Evolutionary conservation across 2,329 filamentous ascomycete genomes (phyloP).

Genomic region (Trichophyton schoenleinii): DNA sequence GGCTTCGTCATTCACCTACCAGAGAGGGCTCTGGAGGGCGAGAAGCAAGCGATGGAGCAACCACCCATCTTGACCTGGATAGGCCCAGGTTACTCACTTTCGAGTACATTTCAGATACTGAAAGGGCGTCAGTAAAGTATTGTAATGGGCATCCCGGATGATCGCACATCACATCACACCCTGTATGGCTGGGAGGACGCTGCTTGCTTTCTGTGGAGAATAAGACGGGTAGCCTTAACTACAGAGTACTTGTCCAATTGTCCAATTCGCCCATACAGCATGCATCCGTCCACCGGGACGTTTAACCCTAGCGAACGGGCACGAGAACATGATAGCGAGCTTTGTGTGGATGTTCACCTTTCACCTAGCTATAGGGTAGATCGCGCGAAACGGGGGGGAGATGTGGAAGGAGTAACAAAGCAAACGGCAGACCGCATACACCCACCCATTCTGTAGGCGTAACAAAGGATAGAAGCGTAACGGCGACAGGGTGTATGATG

Average conservation of each 20-base stretch:
- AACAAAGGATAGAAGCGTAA: neutral
- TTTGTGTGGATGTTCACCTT: too few relatives aligned
- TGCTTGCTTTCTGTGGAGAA: neutral
- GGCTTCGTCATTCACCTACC: neutral
- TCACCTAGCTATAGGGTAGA: neutral
- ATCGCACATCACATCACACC: neutral
- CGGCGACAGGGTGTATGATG: neutral
- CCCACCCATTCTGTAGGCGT: neutral
- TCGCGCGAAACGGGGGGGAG: neutral
- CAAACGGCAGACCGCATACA: neutral
- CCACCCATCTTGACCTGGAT: neutral
- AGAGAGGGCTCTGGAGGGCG: neutral
- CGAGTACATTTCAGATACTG: neutral
- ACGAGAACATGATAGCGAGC: too few relatives aligned
- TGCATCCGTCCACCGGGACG: neutral
- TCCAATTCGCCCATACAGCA: too few relatives aligned
- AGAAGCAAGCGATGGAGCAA: neutral
- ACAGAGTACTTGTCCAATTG: too few relatives aligned
- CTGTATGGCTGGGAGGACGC: neutral
- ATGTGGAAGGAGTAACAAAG: neutral
- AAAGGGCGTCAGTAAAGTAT: neutral
- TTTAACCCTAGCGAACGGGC: too few relatives aligned
- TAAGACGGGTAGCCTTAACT: too few relatives aligned
- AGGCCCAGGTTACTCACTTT: neutral
- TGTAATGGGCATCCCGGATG: neutral